Evolutionary conservation across 2,329 filamentous ascomycete genomes (phyloP).

Genomic region (Chaetomium globosum): DNA sequence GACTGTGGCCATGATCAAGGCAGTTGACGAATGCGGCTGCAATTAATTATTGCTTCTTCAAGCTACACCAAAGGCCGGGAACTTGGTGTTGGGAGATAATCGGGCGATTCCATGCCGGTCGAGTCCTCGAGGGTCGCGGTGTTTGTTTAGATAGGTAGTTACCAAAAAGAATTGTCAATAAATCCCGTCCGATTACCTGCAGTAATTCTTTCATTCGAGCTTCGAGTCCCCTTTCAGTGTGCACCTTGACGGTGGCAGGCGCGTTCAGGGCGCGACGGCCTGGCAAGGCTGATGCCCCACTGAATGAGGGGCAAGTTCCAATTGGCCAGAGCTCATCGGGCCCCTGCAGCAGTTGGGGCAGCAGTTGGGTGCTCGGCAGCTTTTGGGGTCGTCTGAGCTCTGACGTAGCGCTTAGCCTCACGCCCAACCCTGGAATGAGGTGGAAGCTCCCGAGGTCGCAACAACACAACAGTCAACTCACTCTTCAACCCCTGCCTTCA

Average conservation of each 20-base stretch:
- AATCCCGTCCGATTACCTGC: not conserved
- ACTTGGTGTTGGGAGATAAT: not conserved
- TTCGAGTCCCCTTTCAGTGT: not conserved
- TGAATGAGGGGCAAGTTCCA: constrained; percentile 22
- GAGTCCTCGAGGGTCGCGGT: not conserved
- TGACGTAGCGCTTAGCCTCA: constrained; percentile 38
- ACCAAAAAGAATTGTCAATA: not conserved
- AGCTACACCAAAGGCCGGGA: constrained; percentile 18
- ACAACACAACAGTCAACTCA: not conserved
- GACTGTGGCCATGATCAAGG: constrained; percentile 74
- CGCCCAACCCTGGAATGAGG: constrained; percentile 11
- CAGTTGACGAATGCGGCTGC: not conserved
- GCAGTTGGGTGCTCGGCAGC: constrained; percentile 10
- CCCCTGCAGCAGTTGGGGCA: constrained; percentile 28
- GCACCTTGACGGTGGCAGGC: constrained; percentile 21
- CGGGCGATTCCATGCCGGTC: constrained; percentile 23
- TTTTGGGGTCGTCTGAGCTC: constrained; percentile 29
- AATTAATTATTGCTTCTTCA: not conserved
- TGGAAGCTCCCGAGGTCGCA: constrained; percentile 24
- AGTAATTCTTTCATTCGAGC: not conserved
- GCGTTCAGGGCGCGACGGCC: constrained; percentile 19
- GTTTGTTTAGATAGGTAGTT: not conserved
- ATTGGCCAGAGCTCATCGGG: constrained; percentile 33
- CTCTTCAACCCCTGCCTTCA: not conserved
- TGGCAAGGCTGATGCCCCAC: constrained; percentile 28